Conservation (phyloP, 2,329 filamentous ascomycete species). For the Peltaster fructicola region DNA sequence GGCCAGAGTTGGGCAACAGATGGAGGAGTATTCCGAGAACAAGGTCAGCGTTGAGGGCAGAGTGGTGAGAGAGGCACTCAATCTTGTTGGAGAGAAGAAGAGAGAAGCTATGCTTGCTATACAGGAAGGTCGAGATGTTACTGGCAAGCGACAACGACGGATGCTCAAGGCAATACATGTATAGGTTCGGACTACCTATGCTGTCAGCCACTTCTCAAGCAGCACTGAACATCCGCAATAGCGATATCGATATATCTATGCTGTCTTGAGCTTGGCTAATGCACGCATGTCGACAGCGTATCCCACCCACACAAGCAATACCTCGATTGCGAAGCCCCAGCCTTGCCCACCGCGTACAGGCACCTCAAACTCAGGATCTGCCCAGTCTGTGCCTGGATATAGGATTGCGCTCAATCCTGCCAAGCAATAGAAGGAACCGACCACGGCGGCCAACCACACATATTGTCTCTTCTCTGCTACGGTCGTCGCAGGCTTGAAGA, state of each 20-base stretch:
- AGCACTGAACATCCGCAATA: no score
- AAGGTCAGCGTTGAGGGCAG: constrained; percentile 87
- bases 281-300: no score
- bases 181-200: no score
- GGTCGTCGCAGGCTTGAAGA: constrained; percentile 11
- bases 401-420: constrained; percentile 27
- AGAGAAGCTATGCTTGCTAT: constrained; percentile 78
- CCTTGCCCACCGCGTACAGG: constrained; percentile 21
- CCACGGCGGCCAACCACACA: constrained; percentile 19
- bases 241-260: no score
- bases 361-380: constrained; percentile 30
- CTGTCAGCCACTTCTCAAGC: no score
- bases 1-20: constrained; percentile 56
- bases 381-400: constrained; percentile 27
- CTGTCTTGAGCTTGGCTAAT: no score
- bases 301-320: constrained; percentile 14
- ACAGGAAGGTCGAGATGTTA: constrained; percentile 79
- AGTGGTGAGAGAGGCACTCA: constrained; percentile 69
- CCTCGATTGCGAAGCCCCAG: constrained; percentile 12
- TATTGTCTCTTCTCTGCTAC: constrained; percentile 6
- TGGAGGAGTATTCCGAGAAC: constrained; percentile 75
- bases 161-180: constrained; percentile 24
- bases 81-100: constrained; percentile 89
- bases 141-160: constrained; percentile 74
- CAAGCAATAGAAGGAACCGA: constrained; percentile 28